A percentile compares a stretch with the other conserved stretches of the same genome.
Conservation (phyloP, 441 rosid species). For the Populus hybrid region DNA sequence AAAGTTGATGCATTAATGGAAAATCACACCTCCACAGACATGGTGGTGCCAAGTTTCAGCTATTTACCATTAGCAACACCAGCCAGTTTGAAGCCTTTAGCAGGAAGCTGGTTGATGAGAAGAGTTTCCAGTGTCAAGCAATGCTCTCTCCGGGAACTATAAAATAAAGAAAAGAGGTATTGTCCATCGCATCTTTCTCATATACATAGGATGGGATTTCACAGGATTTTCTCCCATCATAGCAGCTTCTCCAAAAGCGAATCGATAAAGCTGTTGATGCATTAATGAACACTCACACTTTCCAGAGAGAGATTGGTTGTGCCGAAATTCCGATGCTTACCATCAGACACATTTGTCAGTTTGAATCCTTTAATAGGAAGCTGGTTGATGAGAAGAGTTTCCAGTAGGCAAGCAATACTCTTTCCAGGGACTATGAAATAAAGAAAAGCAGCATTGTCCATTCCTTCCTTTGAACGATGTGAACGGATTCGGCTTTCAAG, state of each 20-base stretch:
- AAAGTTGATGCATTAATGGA: conserved; percentile 17
- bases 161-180: conserved; percentile 72
- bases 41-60: conserved; percentile 69
- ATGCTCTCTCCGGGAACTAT: conserved; percentile 83
- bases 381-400: conserved; percentile 97
- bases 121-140: conserved; percentile 93
- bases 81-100: conserved; percentile 55
- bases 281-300: conserved; percentile 30
- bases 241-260: conserved; percentile 5
- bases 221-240: neutral
- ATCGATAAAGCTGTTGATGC: neutral
- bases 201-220: neutral
- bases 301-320: conserved; percentile 37
- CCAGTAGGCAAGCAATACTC: conserved; percentile 90
- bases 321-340: conserved; percentile 91
- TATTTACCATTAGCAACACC: conserved; percentile 88
- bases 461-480: conserved; percentile 70
- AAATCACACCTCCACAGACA: conserved; percentile 31
- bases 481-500: conserved; percentile 77
- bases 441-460: conserved; percentile 69
- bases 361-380: conserved; percentile 62
- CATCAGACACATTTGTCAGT: conserved; percentile 75
- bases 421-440: conserved; percentile 85
- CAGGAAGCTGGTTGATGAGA: conserved; percentile 79
- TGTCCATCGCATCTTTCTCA: conserved; percentile 59